Base-by-base conservation (phyloP, 1,139 yeast species). In the Barnettozyma hawaiiensis region DNA sequence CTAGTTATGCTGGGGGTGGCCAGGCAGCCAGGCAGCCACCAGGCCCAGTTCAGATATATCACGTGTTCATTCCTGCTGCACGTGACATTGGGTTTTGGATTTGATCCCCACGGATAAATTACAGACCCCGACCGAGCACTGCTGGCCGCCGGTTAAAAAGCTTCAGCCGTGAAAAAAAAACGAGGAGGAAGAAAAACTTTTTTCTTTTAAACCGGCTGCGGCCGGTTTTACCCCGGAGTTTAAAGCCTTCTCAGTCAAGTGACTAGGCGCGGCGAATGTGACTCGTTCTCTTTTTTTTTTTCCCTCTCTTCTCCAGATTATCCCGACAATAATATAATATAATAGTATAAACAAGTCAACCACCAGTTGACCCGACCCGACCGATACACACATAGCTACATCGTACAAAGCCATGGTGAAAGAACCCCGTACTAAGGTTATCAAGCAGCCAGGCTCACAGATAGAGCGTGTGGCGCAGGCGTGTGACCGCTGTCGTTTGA, bases 401-500 rank as follows among this genome's bases (percentile, higher is more conserved):
- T 11, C 35, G n/a, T 16, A 19, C 11, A 16, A n/a, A 27, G 14
- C 15, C 9, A 41, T 37, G 41, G 40, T 28, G 11, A 42, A 42
- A 16, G 45, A 41, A 14, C 37, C 40, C 8, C 37, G 35, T 14
- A 41, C 47, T 8, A 58, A 59, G 33, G 60, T 58, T 9, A 59
- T 59, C 35, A 49, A 54, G 15, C 53, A 61, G 5, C 61, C 61
- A 9, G 60, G 61, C 9, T 58, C 59, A 3, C 54, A 58, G 36
- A 49, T 55, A 2, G 62, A 58, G 26, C 52, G 84, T 47, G 81
- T 81, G 4, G 76, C 85, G 2, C 92, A 83, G 60, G 92, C 92
- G 7, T 84, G 94, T 64, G 94, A 84, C 60, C 65, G 94, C 35
- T 84, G 94, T 56, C 67, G 94, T 40, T 71, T 82, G 48, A 80